Evolutionary conservation across 106 monocot species (phyloP), one percentile per base, ranked within the genome.

Genomic region (Allium fistulosum): DNA sequence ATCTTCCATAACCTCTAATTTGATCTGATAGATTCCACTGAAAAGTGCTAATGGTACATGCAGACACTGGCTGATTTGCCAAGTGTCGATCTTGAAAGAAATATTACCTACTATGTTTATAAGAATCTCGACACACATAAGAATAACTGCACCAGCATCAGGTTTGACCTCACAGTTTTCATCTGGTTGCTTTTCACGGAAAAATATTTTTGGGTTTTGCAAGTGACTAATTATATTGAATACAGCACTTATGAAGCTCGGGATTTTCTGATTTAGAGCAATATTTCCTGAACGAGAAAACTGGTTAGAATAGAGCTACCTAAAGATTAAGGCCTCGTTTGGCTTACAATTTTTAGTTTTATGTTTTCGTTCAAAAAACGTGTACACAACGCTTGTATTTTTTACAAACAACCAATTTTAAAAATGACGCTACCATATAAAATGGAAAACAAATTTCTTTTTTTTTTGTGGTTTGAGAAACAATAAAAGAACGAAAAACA

Each of bases 61-160:
- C 67, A 97, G 68, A 45, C 82, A 92, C 58, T 92, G 87, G 68
- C 82, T 72, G 37, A 89, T 77, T 63, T 84, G 77, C 55, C 72
- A 77, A 26, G 88, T 15, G 15, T 79, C 75, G 82, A 97, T 77
- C 70, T 68, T 72, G 67, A 80, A 78, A 58, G 86, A 77, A 73
- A 75, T 68, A 58, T 77, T 86, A 52, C 86, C 82, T 58, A 62
- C 76, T 68, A 97, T 71, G 68, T 80, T 79, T 49, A 87, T 87
- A 48, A 97, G 82, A 69, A 92, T 80, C 74, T 86, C 89, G 26
- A 97, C 55, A 74, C 92, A 97, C 92, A 87, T 89, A 72, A 92
- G 86, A 74, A 92, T 72, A 13, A 87, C 75, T 27, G 89, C 65
- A 11, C 97, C 97, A 17, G 84, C 69, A 76, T 97, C 89, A 22